phyloP scores from a whole-genome alignment of 1,284 basidiomycete genomes.

The Volvariella volvacea region DNA sequence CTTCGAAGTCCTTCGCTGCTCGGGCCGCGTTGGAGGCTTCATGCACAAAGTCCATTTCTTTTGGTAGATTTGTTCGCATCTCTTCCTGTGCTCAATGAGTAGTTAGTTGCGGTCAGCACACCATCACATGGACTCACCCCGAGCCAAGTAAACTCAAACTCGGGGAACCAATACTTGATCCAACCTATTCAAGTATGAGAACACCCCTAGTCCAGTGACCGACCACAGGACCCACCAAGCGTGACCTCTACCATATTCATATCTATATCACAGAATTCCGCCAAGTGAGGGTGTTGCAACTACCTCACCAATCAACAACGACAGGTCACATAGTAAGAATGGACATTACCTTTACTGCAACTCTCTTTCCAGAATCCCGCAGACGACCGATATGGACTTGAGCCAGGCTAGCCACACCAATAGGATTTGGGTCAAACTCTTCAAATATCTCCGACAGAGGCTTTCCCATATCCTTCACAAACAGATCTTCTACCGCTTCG shows the following conservation, averaged over 20 bases:
- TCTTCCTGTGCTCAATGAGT: constrained; percentile 48
- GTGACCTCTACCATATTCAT: constrained; percentile 85
- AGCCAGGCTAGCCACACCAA: constrained; percentile 92
- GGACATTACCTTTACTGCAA: constrained; percentile 80
- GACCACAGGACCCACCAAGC: constrained; percentile 36
- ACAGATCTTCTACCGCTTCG: constrained; percentile 62
- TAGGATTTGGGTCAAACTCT: constrained; percentile 84
- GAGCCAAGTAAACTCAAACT: constrained; percentile 95
- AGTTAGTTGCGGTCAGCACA: constrained; percentile 1
- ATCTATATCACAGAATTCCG: constrained; percentile 85
- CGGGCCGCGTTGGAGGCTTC: constrained; percentile 84
- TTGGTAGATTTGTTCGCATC: constrained; percentile 88
- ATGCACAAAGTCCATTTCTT: constrained; percentile 92
- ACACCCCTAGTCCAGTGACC: neutral
- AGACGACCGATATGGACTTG: constrained; percentile 90
- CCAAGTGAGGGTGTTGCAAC: constrained; percentile 92
- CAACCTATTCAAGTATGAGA: constrained; percentile 40
- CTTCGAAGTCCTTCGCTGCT: constrained; percentile 68
- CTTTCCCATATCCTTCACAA: constrained; percentile 66
- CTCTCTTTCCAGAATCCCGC: constrained; percentile 61
- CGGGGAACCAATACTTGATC: constrained; percentile 85
- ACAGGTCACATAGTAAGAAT: neutral
- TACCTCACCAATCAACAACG: constrained; percentile 17
- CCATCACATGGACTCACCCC: constrained; percentile 30
- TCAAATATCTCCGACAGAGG: constrained; percentile 65